Base-by-base conservation (phyloP, 345 rosid species). In the Lepidium africanum region DNA sequence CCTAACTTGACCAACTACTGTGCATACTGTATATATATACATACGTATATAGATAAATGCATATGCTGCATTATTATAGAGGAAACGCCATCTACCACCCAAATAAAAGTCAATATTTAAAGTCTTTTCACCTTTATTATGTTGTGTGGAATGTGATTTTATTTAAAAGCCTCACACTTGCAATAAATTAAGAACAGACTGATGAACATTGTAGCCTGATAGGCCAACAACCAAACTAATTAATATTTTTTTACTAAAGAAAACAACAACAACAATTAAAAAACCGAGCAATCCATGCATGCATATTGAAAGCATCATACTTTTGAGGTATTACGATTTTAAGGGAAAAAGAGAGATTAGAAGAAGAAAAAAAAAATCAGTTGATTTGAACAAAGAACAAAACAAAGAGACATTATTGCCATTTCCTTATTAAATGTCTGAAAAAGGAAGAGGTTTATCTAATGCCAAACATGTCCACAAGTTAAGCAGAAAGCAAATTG, bases 201-300 rank as follows among this genome's bases (percentile, higher is more conserved):
- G 72, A 73, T 66, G 42, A 15, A 74, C 19, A 45, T 51, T 30
- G 67, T 74, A 35, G 70, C 27, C 55, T 67, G 58, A 59, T 60
- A 42, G 72, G 73, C 63, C 73, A 74, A 74, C 78, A 60, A 74
- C 68, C 73, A 61, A 53, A 58, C 42, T 33, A 65, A 64, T 38
- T 64, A 8, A 56, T 63, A 43, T 3, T 37, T 7, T 37, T 13
- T 33, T 46, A 6, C 14, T n/a, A 5, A 19, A 11, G 6, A 14
- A 21, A 25, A 25, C 4, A 25, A 27, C 32, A 27, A 27, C 6
- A 27, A 27, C 32, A 27, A 27, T 5, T 27, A 10, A 47, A 23
- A 25, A 47, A 69, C 8, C 21, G 33, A 57, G 66, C 61, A 49
- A 73, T 66, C 41, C 77, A 73, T 58, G 77, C 72, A 65, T 73